Evolutionary conservation across 495 filamentous ascomycete species (phyloP), one percentile per base, ranked within the genome.

Genomic region (Opeltia flavorubescens): DNA sequence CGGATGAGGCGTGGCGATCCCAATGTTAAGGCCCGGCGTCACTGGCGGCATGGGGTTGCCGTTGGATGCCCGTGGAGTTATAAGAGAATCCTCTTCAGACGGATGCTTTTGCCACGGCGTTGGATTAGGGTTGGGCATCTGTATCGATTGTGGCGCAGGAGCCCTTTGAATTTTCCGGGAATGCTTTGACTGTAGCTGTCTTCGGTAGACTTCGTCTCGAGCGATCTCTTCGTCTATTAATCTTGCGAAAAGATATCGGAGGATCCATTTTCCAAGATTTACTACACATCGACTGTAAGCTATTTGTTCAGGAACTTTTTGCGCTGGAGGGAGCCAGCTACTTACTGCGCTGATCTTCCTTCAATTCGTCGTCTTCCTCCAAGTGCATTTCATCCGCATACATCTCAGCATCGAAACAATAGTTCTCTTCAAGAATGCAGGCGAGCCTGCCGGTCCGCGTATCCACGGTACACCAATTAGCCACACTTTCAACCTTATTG

Each of bases 331-430:
- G 27, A 34, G 5, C 7, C 34, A 30, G 15, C 30, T 3, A 60
- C 82, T 59, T 78, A 94, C 87, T 89, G 67, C 91, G 78, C 67
- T 98, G 93, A 56, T 98, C 91, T 51, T 95, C 89, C 38, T 82
- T 72, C 55, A 94, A 93, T 13, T 89, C 82, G 18, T 82, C 65
- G 12, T 74, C 67, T 51, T 93, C 83, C 17, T 81, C 71, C 40
- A 89, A 46, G 13, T 77, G 64, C 8, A 86, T 64, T 58, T 95
- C 86, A 58, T 96, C 91, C 1, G 88, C 89, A 59, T 98, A 98
- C 65, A 93, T 83, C 59, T 98, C 91, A 30, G 89, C 93, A 62
- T 96, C 93, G 55, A 98, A 98, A 59, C 91, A 96, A 50, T 91
- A 88, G 55, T 91, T 94, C 36, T 88, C 85, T 54, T 96, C 91